Percentiles rank a stretch among this genome's conserved stretches.
Evolutionary conservation across 208 protist genomes (phyloP).

Genomic region (Vickermania ingenoplastis): DNA sequence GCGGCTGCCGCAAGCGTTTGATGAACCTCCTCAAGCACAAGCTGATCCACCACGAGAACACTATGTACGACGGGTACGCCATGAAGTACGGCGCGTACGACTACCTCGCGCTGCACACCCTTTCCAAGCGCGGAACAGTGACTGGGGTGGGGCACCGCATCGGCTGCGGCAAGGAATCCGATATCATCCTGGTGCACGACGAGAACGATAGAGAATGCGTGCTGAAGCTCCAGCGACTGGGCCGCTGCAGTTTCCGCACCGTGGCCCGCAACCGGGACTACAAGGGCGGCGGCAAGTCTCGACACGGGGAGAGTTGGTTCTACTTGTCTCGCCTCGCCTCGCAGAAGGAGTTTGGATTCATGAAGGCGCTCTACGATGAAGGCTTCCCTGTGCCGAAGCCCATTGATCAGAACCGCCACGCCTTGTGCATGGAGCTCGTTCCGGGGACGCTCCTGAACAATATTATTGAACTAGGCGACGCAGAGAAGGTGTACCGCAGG

Average conservation of each 20-base stretch:
- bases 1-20: slow-evolving; percentile 89
- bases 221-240: slow-evolving; percentile 94
- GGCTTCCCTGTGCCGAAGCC: slow-evolving; percentile 96
- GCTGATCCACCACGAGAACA: slow-evolving; percentile 92
- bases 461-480: slow-evolving; percentile 79
- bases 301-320: slow-evolving; percentile 94
- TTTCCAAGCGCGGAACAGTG: slow-evolving; percentile 89
- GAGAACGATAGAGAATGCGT: slow-evolving; percentile 80
- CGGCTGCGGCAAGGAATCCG: slow-evolving; percentile 99
- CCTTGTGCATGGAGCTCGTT: slow-evolving; percentile 96
- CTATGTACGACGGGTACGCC: slow-evolving; percentile 95
- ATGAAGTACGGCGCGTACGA: slow-evolving; percentile 99
- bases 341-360: slow-evolving; percentile 97
- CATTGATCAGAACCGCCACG: slow-evolving; percentile 97
- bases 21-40: slow-evolving; percentile 88
- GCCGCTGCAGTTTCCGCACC: slow-evolving; percentile 96
- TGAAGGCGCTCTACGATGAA: slow-evolving; percentile 94
- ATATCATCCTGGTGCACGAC: slow-evolving; percentile 91
- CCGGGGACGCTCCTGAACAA: slow-evolving; percentile 91
- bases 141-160: slow-evolving; percentile 92
- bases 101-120: slow-evolving; percentile 95
- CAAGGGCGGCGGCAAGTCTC: slow-evolving; percentile 60
- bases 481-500: slow-evolving; percentile 81
- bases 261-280: slow-evolving; percentile 98
- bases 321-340: slow-evolving; percentile 98